A percentile compares a stretch with the other conserved stretches of the same genome.
phyloP scores from a whole-genome alignment of 1,284 basidiomycete genomes.

The Trichosporon coremiiforme region DNA sequence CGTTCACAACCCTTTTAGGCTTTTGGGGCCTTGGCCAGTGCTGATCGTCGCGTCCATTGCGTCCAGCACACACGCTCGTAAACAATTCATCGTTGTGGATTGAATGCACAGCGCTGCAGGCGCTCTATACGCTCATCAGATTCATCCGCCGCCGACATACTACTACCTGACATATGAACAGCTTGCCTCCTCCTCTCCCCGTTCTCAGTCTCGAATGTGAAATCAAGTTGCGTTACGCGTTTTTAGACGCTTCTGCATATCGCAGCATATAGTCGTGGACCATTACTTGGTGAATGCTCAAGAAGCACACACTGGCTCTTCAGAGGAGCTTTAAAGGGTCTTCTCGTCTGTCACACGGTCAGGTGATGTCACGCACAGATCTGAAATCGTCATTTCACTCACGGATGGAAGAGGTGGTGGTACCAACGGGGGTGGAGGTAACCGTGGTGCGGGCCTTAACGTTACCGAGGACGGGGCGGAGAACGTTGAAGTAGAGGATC shows the following conservation, averaged over 20 bases:
- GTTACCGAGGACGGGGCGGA: constrained; percentile 69
- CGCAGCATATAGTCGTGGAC: constrained; percentile 18
- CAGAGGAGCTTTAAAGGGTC: constrained; percentile 23
- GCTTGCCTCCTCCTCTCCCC: constrained; percentile 11
- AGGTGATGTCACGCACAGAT: constrained; percentile 14
- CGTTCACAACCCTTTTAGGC: background rate
- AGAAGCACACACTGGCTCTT: constrained; percentile 7
- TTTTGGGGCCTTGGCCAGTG: background rate
- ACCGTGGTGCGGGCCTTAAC: constrained; percentile 17
- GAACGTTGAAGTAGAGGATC: constrained; percentile 65
- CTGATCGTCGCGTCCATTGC: background rate
- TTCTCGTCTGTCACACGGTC: constrained; percentile 25
- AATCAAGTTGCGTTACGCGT: constrained; percentile 9
- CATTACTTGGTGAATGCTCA: constrained; percentile 10
- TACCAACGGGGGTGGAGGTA: constrained; percentile 2
- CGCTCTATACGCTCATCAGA: constrained; percentile 4
- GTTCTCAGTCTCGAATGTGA: background rate
- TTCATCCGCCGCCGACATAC: constrained; percentile 14
- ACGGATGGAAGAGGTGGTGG: constrained; percentile 13
- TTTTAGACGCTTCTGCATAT: constrained; percentile 14
- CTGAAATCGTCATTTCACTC: background rate
- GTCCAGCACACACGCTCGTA: background rate
- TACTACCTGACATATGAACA: constrained; percentile 16
- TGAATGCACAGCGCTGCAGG: background rate
- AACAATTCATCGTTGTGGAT: background rate